Conservation (phyloP, 2,329 filamentous ascomycete species). For the Juglanconis sp. region DNA sequence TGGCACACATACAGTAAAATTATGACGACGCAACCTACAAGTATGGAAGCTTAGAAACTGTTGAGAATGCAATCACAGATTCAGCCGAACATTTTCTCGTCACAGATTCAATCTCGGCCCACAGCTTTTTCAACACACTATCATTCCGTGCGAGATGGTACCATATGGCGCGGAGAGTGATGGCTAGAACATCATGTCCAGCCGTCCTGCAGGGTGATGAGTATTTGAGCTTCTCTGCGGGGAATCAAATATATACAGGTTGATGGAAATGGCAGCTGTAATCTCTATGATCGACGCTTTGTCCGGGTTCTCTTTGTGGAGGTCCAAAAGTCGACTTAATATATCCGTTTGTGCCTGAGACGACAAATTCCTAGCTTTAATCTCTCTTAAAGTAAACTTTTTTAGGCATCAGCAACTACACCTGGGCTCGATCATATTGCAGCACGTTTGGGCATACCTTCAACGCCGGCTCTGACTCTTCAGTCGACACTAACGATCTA, state of each 20-base stretch:
- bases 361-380: neutral
- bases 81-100: too few relatives aligned
- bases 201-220: neutral
- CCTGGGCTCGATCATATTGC: neutral
- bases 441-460: neutral
- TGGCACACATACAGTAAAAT: too few relatives aligned
- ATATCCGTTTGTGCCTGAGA: neutral
- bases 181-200: neutral
- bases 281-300: neutral
- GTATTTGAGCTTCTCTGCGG: neutral
- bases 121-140: neutral
- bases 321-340: neutral
- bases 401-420: neutral
- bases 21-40: neutral
- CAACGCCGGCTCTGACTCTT: neutral
- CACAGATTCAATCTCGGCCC: too few relatives aligned
- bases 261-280: neutral
- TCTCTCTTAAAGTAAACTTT: neutral
- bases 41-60: neutral
- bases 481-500: neutral
- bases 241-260: neutral
- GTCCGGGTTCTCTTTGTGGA: neutral
- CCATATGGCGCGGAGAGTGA: neutral
- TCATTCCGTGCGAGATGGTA: neutral
- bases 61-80: neutral